Base-by-base conservation (phyloP, 495 filamentous ascomycete genomes). In the Friedmanniomyces simplex region DNA sequence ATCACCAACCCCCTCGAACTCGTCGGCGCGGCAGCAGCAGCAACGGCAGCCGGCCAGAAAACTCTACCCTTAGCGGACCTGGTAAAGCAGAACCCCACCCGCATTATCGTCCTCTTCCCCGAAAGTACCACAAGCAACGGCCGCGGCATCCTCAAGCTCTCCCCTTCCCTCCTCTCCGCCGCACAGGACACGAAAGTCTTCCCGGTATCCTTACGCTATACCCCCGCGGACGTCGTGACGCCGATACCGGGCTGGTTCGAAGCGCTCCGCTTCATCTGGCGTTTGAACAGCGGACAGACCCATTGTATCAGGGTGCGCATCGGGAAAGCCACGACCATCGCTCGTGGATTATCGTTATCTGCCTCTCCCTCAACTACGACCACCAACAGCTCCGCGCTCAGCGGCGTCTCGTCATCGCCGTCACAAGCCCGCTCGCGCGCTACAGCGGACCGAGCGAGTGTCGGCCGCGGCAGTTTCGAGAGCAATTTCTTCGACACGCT, bases 81-180 rank as follows among this genome's bases (percentile, higher is more conserved):
- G 6, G 60, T 88, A 21, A 67, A 74, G 37, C 74, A 79, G 52
- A 76, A 96, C 68, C 89, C 88, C 1, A 75, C 78, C 59, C 78
- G 88, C 18, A 78, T 85, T 34, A 78, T 98, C 62, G 88, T 85
- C 51, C 79, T 95, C 0, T 96, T 96, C 71, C 89, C 91, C 2
- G 91, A 96, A 68, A 87, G 85, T 73, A 95, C 85, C 11, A 95
- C 91, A 1, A 95, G 91, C 30, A 98, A 98, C 67, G 89, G 90
- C 52, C 82, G 85, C 49, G 93, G 83, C n/a, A 91, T 97, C 63
- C 72, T 99, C 5, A 84, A 88, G 0, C 80, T 96, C 54, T 85
- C 84, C 42, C 86, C 82, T 0, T 81, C 81, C 41, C 76, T 99
- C 0, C 72, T 90, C 1, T 77, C 79, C 14, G 77, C 79, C 0